Conservation (phyloP, 345 rosid species). For the Aegle marmelos region DNA sequence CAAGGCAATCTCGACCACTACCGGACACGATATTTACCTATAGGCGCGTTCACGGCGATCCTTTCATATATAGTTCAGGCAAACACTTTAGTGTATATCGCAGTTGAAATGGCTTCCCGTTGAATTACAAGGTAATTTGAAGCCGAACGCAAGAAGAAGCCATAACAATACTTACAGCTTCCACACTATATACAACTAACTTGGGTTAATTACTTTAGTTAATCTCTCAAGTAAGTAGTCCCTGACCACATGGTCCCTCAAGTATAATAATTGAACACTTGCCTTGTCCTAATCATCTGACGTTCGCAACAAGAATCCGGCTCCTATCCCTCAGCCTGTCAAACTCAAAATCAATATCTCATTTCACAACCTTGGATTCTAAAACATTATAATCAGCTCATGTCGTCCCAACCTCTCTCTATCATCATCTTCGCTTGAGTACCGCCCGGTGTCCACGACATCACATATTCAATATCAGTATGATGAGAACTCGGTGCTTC, state of each 20-base stretch:
- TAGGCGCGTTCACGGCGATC: background rate
- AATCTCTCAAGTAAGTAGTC: conserved; percentile 16
- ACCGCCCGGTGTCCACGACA: background rate
- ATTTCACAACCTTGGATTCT: conserved; percentile 15
- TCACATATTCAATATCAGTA: background rate
- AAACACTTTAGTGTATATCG: background rate
- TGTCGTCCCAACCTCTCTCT: background rate
- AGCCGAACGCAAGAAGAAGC: background rate
- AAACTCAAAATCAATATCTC: background rate
- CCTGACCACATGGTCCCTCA: conserved; percentile 9
- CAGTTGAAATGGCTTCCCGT: background rate
- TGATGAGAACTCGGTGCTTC: background rate
- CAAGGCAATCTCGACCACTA: background rate
- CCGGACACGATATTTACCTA: background rate
- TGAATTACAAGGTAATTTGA: background rate
- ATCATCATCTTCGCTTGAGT: conserved; percentile 10
- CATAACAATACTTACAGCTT: background rate
- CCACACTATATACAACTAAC: background rate
- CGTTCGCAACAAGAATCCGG: conserved; percentile 14
- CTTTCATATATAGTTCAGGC: background rate
- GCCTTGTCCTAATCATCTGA: conserved; percentile 19
- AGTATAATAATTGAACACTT: conserved; percentile 24
- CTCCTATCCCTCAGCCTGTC: conserved; percentile 7
- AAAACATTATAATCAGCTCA: conserved; percentile 12
- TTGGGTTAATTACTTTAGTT: background rate